These are phyloP conservation scores for Backusella macrospora DNA, from an alignment of 192 early-diverging fungal genomes.

Conservation along the genomic window DNA sequence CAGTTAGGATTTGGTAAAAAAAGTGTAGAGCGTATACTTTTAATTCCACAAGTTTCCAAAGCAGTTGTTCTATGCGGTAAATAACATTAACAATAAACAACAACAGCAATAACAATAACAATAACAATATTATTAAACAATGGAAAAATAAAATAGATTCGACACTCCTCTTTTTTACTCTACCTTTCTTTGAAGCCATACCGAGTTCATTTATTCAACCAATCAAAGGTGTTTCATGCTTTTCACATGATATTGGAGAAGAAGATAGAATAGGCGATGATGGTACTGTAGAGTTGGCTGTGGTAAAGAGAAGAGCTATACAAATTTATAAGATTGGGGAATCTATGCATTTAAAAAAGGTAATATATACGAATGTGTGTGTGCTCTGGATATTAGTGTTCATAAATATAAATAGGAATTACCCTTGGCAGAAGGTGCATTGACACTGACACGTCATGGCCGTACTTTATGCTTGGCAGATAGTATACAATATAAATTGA, in stretches of 20 bases:
- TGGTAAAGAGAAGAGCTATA: conserved; percentile 51
- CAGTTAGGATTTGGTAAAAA: conserved; percentile 62
- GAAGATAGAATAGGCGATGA: conserved; percentile 50
- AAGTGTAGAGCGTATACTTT: conserved; percentile 61
- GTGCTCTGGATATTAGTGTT: not conserved
- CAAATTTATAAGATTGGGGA: conserved; percentile 50
- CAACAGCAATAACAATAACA: not conserved
- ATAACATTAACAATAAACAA: not conserved
- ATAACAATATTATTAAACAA: not conserved
- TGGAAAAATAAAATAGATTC: conserved; percentile 51
- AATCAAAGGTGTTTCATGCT: conserved; percentile 64
- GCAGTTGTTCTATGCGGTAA: conserved; percentile 73
- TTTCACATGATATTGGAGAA: conserved; percentile 53
- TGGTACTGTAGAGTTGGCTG: conserved; percentile 53
- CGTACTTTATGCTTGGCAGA: conserved; percentile 71
- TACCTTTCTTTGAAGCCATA: conserved; percentile 55
- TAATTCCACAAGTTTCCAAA: conserved; percentile 63
- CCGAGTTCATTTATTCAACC: conserved; percentile 40
- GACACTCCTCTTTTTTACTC: conserved; percentile 62
- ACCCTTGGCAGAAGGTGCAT: conserved; percentile 63
- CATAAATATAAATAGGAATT: conserved; percentile 54
- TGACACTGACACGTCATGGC: conserved; percentile 56
- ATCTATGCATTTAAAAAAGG: conserved; percentile 48
- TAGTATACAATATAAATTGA: conserved; percentile 66
- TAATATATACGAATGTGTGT: not conserved